Conservation (phyloP, 371 early-diverging fungal genomes). For the Mucor lusitanicus region DNA sequence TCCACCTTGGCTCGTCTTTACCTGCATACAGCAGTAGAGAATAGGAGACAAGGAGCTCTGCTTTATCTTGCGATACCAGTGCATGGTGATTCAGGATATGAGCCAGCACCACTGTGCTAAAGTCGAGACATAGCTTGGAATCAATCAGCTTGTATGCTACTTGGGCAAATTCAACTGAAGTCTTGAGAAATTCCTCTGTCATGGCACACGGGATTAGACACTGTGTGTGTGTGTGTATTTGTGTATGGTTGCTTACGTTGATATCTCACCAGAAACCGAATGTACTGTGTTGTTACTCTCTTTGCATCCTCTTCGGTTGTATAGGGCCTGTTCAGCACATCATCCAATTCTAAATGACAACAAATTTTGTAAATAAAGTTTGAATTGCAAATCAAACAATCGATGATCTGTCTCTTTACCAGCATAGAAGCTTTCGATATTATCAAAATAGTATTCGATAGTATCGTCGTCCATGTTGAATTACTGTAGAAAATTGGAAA, state of each 20-base stretch:
- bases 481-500: conserved; percentile 11
- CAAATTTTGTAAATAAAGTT: neutral
- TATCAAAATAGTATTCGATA: conserved; percentile 51
- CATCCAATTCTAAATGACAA: conserved; percentile 46
- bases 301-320: conserved; percentile 35
- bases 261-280: conserved; percentile 44
- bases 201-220: neutral
- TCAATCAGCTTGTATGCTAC: conserved; percentile 69
- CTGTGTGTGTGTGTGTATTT: neutral
- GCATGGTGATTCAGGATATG: conserved; percentile 56
- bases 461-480: conserved; percentile 17
- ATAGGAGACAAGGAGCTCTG: conserved; percentile 21
- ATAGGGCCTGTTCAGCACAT: conserved; percentile 44
- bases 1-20: conserved; percentile 31
- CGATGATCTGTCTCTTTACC: conserved; percentile 27
- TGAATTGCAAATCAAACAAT: neutral
- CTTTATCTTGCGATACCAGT: conserved; percentile 53
- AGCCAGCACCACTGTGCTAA: conserved; percentile 56
- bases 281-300: conserved; percentile 39
- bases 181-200: conserved; percentile 57
- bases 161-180: conserved; percentile 49
- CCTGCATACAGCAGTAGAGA: conserved; percentile 27
- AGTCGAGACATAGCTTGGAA: conserved; percentile 63
- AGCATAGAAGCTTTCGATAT: conserved; percentile 48
- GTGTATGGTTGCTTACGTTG: conserved; percentile 21